These are phyloP conservation scores for Erigeron canadensis DNA, from an alignment of 129 eudicot species.

Conservation along the genomic window DNA sequence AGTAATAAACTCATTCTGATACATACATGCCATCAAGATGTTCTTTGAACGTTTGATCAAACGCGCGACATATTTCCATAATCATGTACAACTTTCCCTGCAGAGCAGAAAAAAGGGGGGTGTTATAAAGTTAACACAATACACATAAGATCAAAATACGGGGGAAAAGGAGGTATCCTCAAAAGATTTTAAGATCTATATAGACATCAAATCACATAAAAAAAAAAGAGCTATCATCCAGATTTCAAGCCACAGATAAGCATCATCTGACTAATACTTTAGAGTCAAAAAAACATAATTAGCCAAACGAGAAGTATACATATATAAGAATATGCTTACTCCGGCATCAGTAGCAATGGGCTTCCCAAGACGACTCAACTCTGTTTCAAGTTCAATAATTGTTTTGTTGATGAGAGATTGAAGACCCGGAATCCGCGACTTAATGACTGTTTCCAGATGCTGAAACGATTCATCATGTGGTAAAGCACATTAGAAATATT, in stretches of 20 bases:
- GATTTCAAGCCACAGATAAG: not conserved
- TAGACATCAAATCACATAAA: no score
- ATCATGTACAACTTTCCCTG: conserved; percentile 91
- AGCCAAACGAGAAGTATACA: not conserved
- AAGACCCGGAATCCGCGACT: conserved; percentile 94
- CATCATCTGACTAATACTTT: not conserved
- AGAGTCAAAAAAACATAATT: conserved; percentile 9
- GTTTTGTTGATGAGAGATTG: conserved; percentile 96
- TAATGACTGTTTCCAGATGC: conserved; percentile 94
- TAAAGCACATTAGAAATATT: conserved; percentile 6
- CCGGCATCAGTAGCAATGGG: conserved; percentile 96
- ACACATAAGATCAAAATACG: not conserved
- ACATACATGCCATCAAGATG: conserved; percentile 99
- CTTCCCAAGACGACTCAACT: conserved; percentile 93
- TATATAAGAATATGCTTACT: conserved; percentile 43
- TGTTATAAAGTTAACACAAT: conserved; percentile 8
- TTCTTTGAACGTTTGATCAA: conserved; percentile 92
- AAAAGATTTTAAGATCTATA: not conserved
- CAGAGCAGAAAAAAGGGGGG: conserved; percentile 19
- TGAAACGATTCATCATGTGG: conserved; percentile 32
- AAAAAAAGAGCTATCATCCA: no score
- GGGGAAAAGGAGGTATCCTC: not conserved
- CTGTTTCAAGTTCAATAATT: conserved; percentile 82
- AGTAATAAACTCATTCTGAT: conserved; percentile 16
- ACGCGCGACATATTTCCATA: conserved; percentile 86